Evolutionary conservation across 1,139 yeast genomes (phyloP).

Genomic region (Kurtzmaniella quercitrusa): DNA sequence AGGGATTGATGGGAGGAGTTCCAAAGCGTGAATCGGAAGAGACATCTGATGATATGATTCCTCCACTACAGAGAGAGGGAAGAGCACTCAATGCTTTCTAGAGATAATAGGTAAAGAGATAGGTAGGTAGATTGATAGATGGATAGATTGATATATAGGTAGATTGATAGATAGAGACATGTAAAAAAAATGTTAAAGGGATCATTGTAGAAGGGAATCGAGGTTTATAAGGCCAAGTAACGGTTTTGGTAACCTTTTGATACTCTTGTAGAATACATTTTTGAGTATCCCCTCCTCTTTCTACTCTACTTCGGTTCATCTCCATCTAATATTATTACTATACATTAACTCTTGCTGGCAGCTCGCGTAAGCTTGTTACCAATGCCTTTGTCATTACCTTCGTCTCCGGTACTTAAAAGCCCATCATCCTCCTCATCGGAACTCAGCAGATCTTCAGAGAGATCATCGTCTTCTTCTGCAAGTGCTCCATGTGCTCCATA

Average conservation of each 20-base stretch:
- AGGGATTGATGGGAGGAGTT: conserved; percentile 80
- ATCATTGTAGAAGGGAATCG: too few species aligned
- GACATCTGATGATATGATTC: conserved; percentile 34
- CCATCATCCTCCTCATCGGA: conserved; percentile 23
- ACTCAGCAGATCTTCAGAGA: conserved; percentile 27
- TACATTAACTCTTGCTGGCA: conserved; percentile 33
- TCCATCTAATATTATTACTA: not conserved
- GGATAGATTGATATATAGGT: not conserved
- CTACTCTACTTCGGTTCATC: not conserved
- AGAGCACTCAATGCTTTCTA: conserved; percentile 29
- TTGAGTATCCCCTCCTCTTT: too few species aligned
- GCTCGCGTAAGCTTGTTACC: conserved; percentile 35
- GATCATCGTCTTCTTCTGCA: conserved; percentile 21
- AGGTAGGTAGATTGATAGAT: not conserved
- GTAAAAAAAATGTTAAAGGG: too few species aligned
- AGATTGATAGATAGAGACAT: too few species aligned
- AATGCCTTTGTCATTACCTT: conserved; percentile 13
- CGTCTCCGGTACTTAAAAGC: conserved; percentile 18
- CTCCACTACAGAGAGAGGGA: conserved; percentile 86
- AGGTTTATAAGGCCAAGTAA: too few species aligned
- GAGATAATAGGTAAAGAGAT: too few species aligned
- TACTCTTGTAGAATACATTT: too few species aligned
- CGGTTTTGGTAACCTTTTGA: too few species aligned
- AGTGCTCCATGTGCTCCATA: conserved; percentile 41
- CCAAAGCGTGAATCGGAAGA: conserved; percentile 18